Evolutionary conservation across 345 rosid genomes (phyloP).

Genomic region (Brassica napus): DNA sequence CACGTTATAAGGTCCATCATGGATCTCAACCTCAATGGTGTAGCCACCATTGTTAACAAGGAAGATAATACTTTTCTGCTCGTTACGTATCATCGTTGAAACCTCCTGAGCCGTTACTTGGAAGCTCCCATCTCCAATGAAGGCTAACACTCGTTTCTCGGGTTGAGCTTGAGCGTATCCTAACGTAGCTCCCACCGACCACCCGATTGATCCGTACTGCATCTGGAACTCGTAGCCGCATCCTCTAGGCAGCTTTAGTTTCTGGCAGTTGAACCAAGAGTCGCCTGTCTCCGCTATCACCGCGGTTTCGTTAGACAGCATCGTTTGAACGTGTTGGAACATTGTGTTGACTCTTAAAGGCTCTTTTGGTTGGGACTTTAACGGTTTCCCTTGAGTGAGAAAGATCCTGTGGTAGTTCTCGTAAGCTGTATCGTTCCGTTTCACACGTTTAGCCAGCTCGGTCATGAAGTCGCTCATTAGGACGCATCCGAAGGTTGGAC

Average conservation of each 20-base stretch:
- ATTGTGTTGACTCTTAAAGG: conserved; percentile 1
- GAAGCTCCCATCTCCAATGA: conserved; percentile 10
- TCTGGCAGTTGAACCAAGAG: conserved; percentile 11
- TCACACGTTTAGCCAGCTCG: neutral
- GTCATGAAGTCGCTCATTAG: neutral
- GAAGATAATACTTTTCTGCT: neutral
- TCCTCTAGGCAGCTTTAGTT: conserved; percentile 5
- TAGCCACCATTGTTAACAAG: conserved; percentile 5
- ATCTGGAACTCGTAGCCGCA: conserved; percentile 9
- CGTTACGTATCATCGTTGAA: neutral
- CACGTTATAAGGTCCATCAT: conserved; percentile 10
- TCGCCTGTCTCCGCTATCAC: conserved; percentile 7
- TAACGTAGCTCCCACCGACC: conserved; percentile 2
- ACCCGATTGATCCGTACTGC: conserved; percentile 14
- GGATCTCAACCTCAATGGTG: conserved; percentile 7
- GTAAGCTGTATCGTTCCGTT: neutral
- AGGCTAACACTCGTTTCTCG: conserved; percentile 4
- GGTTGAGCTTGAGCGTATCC: conserved; percentile 3
- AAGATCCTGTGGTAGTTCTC: conserved; percentile 7
- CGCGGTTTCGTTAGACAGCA: neutral
- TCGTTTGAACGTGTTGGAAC: conserved; percentile 4
- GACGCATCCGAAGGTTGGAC: conserved; percentile 1
- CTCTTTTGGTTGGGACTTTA: neutral
- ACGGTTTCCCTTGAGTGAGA: neutral
- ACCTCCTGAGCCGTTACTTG: conserved; percentile 15